Percentiles rank a stretch among this genome's conserved stretches.
These are phyloP conservation scores for Solanum hybrid DNA, from an alignment of 305 asterid genomes.

Conservation along the genomic window DNA sequence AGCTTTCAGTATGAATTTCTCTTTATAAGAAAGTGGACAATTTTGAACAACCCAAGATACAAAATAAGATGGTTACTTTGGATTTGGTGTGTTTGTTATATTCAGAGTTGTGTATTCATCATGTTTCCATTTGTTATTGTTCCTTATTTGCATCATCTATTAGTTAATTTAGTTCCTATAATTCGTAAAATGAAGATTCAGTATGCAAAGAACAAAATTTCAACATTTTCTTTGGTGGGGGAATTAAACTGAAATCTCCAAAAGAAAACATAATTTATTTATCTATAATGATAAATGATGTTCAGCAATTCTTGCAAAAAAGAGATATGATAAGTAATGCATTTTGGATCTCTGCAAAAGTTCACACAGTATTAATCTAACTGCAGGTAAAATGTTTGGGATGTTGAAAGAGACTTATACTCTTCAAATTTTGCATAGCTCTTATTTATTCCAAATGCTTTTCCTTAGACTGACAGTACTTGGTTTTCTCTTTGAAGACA, in stretches of 20 bases:
- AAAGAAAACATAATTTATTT: not conserved
- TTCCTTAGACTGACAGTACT: not conserved
- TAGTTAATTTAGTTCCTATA: not conserved
- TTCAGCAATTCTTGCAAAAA: not conserved
- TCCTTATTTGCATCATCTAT: not conserved
- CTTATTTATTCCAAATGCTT: not conserved
- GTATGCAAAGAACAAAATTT: not conserved
- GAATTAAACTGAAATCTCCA: not conserved
- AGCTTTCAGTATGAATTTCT: not conserved
- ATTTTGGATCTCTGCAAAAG: not conserved
- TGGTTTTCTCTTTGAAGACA: conserved; percentile 36
- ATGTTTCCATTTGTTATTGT: not conserved
- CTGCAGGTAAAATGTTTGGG: not conserved
- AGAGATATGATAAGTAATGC: not conserved
- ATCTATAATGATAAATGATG: not conserved
- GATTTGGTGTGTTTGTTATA: not conserved
- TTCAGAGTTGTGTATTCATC: not conserved
- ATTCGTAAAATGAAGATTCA: not conserved
- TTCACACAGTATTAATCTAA: not conserved
- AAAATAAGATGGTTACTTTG: not conserved
- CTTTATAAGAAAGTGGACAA: not conserved
- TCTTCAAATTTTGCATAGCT: not conserved
- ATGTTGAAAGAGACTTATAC: conserved; percentile 1
- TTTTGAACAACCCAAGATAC: not conserved
- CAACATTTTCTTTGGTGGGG: not conserved